These are phyloP conservation scores for Suillus tomentosus DNA, from an alignment of 768 basidiomycete species.

Conservation along the genomic window DNA sequence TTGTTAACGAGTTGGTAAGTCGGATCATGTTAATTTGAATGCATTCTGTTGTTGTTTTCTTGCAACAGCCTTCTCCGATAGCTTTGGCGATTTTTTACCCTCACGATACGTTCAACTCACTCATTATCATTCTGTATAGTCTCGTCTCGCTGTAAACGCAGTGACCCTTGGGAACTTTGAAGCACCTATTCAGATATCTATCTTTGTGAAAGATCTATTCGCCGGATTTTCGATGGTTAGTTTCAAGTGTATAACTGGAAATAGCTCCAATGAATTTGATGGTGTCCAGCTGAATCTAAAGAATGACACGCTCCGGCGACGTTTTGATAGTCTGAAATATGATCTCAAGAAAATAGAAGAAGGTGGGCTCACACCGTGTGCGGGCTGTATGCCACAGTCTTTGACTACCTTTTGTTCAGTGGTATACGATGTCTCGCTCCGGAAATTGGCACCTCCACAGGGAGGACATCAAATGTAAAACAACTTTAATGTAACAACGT, in stretches of 20 bases:
- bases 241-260: constrained; percentile 7
- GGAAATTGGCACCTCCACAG: constrained; percentile 49
- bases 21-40: not conserved
- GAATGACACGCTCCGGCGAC: constrained; percentile 71
- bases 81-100: not conserved
- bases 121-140: constrained; percentile 42
- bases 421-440: constrained; percentile 82
- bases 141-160: constrained; percentile 75
- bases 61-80: not conserved
- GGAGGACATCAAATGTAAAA: not conserved
- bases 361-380: constrained; percentile 45
- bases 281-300: constrained; percentile 72
- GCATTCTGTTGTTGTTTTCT: not conserved
- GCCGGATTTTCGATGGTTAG: constrained; percentile 82
- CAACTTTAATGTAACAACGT: not conserved
- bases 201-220: constrained; percentile 80
- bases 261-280: constrained; percentile 7
- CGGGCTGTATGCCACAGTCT: constrained; percentile 7
- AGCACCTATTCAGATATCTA: constrained; percentile 74
- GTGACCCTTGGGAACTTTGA: constrained; percentile 85
- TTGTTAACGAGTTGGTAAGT: constrained; percentile 80
- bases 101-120: constrained; percentile 12
- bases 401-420: constrained; percentile 43
- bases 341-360: constrained; percentile 90
- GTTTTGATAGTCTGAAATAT: constrained; percentile 83